A percentile compares a stretch with the other conserved stretches of the same genome.
phyloP scores from a whole-genome alignment of 225 moss, liverwort and hornwort genomes.

The Physcomitrium patens region DNA sequence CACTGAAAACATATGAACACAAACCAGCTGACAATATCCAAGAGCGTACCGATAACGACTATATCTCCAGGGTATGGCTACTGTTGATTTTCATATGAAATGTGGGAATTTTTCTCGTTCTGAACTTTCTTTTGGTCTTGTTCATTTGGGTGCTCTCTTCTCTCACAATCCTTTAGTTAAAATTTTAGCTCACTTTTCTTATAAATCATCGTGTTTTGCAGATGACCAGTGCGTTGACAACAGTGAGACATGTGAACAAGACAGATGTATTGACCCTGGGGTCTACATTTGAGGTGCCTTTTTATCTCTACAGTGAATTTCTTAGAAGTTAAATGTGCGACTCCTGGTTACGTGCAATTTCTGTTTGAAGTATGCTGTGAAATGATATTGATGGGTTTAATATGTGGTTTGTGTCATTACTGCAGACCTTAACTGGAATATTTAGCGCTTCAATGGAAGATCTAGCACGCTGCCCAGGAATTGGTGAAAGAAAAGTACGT shows the following conservation, averaged over 20 bases:
- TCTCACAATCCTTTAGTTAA: not conserved
- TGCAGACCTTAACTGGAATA: conserved; percentile 82
- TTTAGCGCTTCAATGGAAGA: conserved; percentile 94
- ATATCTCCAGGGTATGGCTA: conserved; percentile 77
- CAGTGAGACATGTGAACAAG: conserved; percentile 95
- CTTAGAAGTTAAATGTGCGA: not conserved
- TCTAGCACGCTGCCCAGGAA: conserved; percentile 89
- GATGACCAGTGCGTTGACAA: conserved; percentile 85
- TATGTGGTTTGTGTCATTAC: not conserved
- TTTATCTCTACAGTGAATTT: conserved; percentile 13
- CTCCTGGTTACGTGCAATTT: conserved; percentile 13
- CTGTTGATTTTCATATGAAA: not conserved
- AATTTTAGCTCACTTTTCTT: conserved; percentile 15
- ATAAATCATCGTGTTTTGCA: conserved; percentile 46
- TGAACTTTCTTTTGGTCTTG: conserved; percentile 2
- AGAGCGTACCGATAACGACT: conserved; percentile 97
- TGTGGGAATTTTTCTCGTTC: conserved; percentile 3
- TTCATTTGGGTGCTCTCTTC: not conserved
- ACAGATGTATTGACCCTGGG: conserved; percentile 93
- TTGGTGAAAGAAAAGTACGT: conserved; percentile 93
- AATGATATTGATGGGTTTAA: conserved; percentile 17
- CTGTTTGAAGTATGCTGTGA: conserved; percentile 16
- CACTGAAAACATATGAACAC: conserved; percentile 93
- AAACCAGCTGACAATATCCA: conserved; percentile 99
- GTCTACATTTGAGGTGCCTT: conserved; percentile 76